Evolutionary conservation across 352 stramenopile genomes (phyloP).

Genomic region (Phytophthora podocarpi): DNA sequence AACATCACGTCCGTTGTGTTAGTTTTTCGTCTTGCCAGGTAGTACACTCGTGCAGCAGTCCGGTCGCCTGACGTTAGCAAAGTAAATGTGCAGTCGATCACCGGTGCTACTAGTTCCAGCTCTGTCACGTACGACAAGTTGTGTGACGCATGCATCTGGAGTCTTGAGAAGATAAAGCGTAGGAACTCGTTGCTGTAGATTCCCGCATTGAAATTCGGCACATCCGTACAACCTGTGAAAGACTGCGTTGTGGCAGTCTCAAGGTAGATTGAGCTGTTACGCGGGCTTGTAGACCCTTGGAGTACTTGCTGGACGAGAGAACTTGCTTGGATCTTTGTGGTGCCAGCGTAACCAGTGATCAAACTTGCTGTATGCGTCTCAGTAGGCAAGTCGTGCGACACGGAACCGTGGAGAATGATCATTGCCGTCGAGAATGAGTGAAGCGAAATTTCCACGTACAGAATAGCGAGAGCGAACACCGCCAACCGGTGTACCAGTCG

Average conservation of each 20-base stretch:
- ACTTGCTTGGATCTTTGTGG: constrained; percentile 27
- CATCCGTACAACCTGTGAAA: constrained; percentile 6
- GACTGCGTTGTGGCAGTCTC: constrained; percentile 1
- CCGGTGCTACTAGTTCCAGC: constrained; percentile 36
- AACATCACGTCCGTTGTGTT: constrained; percentile 19
- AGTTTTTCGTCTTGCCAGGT: constrained; percentile 14
- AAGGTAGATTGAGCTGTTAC: constrained; percentile 37
- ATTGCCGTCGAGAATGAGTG: constrained; percentile 8
- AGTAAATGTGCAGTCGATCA: constrained; percentile 37
- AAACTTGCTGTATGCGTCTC: constrained; percentile 3
- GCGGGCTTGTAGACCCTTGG: neutral
- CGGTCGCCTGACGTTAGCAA: constrained; percentile 2
- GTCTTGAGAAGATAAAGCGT: constrained; percentile 14
- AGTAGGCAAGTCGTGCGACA: constrained; percentile 1
- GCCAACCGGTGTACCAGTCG: constrained; percentile 6
- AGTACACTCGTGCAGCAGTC: constrained; percentile 20
- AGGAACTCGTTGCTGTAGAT: constrained; percentile 33
- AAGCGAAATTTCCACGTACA: constrained; percentile 25
- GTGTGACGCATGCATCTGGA: constrained; percentile 12
- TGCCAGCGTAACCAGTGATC: constrained; percentile 30
- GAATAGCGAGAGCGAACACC: constrained; percentile 14
- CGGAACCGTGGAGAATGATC: constrained; percentile 7
- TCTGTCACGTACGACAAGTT: constrained; percentile 27
- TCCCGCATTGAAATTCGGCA: neutral
- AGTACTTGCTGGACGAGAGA: constrained; percentile 30